Percentiles rank a stretch among this genome's conserved stretches.
phyloP scores from a whole-genome alignment of 495 filamentous ascomycete species.

The Parachaetomium inaequale region DNA sequence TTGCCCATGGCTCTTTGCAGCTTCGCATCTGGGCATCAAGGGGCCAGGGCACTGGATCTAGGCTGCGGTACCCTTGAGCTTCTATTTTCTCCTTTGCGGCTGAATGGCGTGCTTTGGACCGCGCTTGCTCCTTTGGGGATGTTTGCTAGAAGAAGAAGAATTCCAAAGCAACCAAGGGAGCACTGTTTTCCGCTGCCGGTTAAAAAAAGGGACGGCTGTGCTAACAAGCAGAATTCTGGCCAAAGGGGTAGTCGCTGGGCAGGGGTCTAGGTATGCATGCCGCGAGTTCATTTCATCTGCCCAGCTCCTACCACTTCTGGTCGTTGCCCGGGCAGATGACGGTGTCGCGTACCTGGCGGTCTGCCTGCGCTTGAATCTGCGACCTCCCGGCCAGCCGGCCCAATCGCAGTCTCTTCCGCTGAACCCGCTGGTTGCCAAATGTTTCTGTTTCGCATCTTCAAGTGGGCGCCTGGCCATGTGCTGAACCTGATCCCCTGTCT shows the following conservation, averaged over 20 bases:
- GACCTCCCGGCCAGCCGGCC: slow-evolving; percentile 3
- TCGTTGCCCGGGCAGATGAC: not conserved
- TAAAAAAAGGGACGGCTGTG: slow-evolving; percentile 11
- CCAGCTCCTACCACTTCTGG: not conserved
- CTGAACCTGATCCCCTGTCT: slow-evolving; percentile 14
- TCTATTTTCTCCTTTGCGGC: slow-evolving; percentile 14
- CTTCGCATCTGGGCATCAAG: slow-evolving; percentile 4
- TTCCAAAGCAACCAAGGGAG: slow-evolving; percentile 9
- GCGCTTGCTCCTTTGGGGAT: slow-evolving; percentile 8
- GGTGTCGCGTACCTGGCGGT: slow-evolving; percentile 7
- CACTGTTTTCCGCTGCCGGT: not conserved
- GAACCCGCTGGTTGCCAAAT: not conserved
- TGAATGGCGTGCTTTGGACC: slow-evolving; percentile 3
- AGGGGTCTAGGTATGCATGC: not conserved
- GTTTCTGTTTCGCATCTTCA: slow-evolving; percentile 17
- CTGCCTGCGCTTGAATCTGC: slow-evolving; percentile 5
- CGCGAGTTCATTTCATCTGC: not conserved
- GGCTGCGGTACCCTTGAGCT: not conserved
- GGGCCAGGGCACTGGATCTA: not conserved
- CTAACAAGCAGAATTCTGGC: not conserved
- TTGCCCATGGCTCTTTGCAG: slow-evolving; percentile 13
- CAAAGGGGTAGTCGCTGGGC: not conserved
- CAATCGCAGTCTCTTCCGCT: slow-evolving; percentile 18
- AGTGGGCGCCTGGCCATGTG: not conserved
- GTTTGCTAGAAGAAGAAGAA: slow-evolving; percentile 11